A percentile compares a stretch with the other conserved stretches of the same genome.
Evolutionary conservation across 2,329 filamentous ascomycete genomes (phyloP).

Genomic region (Venturia pyrina): DNA sequence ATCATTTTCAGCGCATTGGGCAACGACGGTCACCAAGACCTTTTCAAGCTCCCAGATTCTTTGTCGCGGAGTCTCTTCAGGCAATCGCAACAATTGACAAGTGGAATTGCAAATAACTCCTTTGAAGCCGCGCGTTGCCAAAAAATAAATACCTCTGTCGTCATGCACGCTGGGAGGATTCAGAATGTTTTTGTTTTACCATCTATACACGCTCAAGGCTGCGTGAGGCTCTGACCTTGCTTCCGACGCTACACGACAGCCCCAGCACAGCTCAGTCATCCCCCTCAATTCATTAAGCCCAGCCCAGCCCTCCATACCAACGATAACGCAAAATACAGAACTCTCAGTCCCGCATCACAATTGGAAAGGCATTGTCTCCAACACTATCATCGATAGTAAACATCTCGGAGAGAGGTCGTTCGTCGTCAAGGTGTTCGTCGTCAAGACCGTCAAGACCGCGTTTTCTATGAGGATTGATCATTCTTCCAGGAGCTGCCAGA

Average conservation of each 20-base stretch:
- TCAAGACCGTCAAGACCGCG: no score
- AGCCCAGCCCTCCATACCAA: no score
- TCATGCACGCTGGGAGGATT: neutral
- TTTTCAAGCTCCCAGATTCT: neutral
- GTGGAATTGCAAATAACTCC: neutral
- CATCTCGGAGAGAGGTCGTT: no score
- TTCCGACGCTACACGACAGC: neutral
- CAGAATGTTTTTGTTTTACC: neutral
- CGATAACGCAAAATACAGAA: no score
- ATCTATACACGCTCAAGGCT: neutral
- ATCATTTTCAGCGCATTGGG: neutral
- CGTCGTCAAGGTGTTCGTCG: no score
- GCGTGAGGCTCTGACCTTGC: neutral
- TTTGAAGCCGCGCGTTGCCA: neutral
- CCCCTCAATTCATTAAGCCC: no score
- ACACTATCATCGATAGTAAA: no score
- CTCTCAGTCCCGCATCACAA: no score
- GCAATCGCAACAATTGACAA: neutral
- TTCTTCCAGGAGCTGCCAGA: no score
- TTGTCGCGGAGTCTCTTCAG: neutral
- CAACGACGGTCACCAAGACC: neutral
- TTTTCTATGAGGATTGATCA: no score
- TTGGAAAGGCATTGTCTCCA: no score
- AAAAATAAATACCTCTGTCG: neutral
- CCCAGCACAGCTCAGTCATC: no score